Evolutionary conservation across 306 rosid species (phyloP).

Genomic region (Sophora flavescens): DNA sequence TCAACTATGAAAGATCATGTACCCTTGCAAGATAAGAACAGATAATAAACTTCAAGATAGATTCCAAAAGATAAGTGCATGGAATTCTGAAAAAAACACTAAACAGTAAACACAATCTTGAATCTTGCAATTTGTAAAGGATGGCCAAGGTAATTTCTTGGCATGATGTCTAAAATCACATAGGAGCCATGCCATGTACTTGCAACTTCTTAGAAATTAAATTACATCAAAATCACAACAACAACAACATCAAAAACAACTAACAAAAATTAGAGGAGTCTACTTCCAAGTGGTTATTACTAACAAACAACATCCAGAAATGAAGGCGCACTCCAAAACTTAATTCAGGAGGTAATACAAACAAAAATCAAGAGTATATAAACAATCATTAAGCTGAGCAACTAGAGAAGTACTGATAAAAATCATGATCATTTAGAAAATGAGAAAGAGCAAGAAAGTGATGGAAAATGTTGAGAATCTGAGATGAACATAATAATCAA

Average conservation of each 20-base stretch:
- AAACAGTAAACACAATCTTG: neutral
- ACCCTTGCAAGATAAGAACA: neutral
- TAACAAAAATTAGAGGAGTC: neutral
- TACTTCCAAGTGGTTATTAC: conserved; percentile 6
- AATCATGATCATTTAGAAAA: neutral
- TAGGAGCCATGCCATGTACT: conserved; percentile 2
- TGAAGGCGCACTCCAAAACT: conserved; percentile 1
- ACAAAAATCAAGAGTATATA: conserved; percentile 12
- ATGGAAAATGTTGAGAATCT: neutral
- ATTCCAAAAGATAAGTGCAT: neutral
- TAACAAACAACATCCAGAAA: conserved; percentile 11
- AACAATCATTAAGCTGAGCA: conserved; percentile 11
- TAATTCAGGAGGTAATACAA: neutral
- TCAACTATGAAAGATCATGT: neutral
- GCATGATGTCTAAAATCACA: conserved; percentile 7
- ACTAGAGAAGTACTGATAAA: neutral
- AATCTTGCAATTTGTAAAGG: neutral
- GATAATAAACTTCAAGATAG: neutral
- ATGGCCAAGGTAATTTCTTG: conserved; percentile 13
- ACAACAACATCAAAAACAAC: neutral
- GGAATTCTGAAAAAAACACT: neutral
- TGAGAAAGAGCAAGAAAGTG: neutral
- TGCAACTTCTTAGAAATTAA: conserved; percentile 1
- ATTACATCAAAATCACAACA: conserved; percentile 15
- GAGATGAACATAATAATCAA: neutral